A percentile compares a stretch with the other conserved stretches of the same genome.
These are phyloP conservation scores for Parasarocladium wereldwijsianum DNA, from an alignment of 2,329 filamentous ascomycete genomes.

Conservation along the genomic window DNA sequence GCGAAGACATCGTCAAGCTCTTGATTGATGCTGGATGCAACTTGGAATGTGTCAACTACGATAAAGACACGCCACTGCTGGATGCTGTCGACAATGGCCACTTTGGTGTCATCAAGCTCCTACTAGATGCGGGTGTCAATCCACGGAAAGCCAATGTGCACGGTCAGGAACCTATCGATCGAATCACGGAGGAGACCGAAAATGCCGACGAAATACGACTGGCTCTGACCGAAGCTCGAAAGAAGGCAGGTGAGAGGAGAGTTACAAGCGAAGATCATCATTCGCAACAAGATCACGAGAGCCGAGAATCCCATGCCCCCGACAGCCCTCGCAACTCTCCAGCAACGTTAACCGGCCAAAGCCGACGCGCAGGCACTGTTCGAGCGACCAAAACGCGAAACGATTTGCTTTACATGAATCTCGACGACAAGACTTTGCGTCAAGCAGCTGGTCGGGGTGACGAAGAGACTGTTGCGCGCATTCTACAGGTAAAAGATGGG, in stretches of 20 bases:
- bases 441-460: constrained; percentile 47
- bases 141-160: constrained; percentile 84
- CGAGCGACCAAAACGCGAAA: constrained; percentile 51
- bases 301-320: constrained; percentile 36
- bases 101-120: constrained; percentile 68
- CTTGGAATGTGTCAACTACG: constrained; percentile 63
- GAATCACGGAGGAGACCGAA: constrained; percentile 60
- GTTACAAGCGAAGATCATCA: constrained; percentile 45
- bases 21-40: constrained; percentile 75
- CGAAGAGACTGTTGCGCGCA: constrained; percentile 44
- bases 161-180: constrained; percentile 80
- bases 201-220: constrained; percentile 67
- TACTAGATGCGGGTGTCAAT: constrained; percentile 79
- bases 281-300: constrained; percentile 29
- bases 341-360: constrained; percentile 26
- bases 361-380: constrained; percentile 38
- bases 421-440: constrained; percentile 46
- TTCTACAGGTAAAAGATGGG: constrained; percentile 44
- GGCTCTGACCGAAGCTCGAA: constrained; percentile 45
- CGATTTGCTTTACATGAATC: constrained; percentile 45
- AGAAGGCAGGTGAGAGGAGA: constrained; percentile 36
- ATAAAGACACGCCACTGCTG: constrained; percentile 84
- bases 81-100: constrained; percentile 96
- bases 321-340: constrained; percentile 46
- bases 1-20: constrained; percentile 73